Evolutionary conservation across 371 early-diverging fungal genomes (phyloP), one percentile per base, ranked within the genome.

Genomic region (Apophysomyces variabilis): DNA sequence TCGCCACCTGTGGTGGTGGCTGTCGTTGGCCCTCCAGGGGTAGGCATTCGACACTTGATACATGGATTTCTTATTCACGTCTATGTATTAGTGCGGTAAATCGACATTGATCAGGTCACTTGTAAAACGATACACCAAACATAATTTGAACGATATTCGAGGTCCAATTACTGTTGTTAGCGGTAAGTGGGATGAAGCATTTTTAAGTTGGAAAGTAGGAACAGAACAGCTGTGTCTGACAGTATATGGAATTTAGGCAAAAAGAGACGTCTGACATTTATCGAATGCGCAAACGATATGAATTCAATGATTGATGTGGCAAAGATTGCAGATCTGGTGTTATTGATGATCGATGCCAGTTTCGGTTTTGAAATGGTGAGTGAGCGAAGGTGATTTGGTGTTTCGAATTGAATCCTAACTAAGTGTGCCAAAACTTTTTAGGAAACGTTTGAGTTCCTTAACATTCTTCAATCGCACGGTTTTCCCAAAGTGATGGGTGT

Each of bases 391-490:
- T 3, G 32, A 21, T 58, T 36, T 39, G 1, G 9, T 41, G 46
- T 26, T 26, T 26, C 3, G 32, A 26, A 26, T 26, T 26, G 32
- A 26, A 26, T 26, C 3, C 32, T 26, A 26, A 26, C 1, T 26
- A 26, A 26, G 32, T 26, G 32, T 37, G 21, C 43, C 35, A 13
- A 21, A 57, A 37, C 54, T 45, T 39, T 3, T 26, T 68, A 86
- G 86, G 99, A 99, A 88, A 99, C 99, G 0, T 99, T 99, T 72
- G 99, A 99, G 86, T 98, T 97, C 78, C 83, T 99, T 37, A 98
- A 97, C 75, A 89, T 99, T 64, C 83, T 99, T 38, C 99, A 98
- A 73, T 88, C 94, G 4, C 99, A 99, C 69, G 99, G 99, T 26
- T 96, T 99, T 74, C 96, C 99, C 11, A 96, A 95, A 67, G 90